phyloP scores from a whole-genome alignment of 1,284 basidiomycete species.

The Ustilago crameri region DNA sequence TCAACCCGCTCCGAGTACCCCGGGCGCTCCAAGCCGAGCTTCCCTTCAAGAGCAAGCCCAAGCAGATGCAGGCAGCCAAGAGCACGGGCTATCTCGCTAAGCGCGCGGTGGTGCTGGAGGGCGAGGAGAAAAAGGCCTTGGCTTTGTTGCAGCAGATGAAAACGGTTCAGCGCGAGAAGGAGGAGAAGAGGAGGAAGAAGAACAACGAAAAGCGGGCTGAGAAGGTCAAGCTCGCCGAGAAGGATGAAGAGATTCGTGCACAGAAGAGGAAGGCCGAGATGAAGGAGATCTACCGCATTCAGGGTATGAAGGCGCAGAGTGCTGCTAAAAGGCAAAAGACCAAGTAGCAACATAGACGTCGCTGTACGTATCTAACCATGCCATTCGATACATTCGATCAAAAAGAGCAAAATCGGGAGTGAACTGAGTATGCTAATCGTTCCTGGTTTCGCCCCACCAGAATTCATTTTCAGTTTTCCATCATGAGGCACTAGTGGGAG shows the following conservation, averaged over 20 bases:
- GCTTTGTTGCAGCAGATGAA: conserved; percentile 94
- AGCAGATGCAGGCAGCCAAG: conserved; percentile 75
- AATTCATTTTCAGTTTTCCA: too few relatives aligned
- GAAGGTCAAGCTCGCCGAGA: conserved; percentile 37
- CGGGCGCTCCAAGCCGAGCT: conserved; percentile 87
- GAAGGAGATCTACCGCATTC: conserved; percentile 58
- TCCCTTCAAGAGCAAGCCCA: conserved; percentile 93
- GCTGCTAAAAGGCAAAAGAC: conserved; percentile 60
- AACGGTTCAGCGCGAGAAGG: conserved; percentile 88
- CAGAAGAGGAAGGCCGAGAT: conserved; percentile 63
- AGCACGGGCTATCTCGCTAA: conserved; percentile 72
- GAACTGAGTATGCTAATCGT: too few relatives aligned
- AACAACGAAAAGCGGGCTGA: conserved; percentile 37
- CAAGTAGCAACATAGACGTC: conserved; percentile 16
- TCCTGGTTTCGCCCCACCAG: too few relatives aligned
- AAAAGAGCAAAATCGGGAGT: too few relatives aligned
- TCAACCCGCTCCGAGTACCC: conserved; percentile 90
- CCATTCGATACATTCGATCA: too few relatives aligned
- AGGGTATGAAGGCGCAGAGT: conserved; percentile 55
- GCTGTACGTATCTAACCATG: too few relatives aligned
- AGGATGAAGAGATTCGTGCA: conserved; percentile 43
- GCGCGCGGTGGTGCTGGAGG: conserved; percentile 87
- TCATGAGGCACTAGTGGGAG: too few relatives aligned
- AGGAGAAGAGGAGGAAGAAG: conserved; percentile 76
- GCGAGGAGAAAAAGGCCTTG: conserved; percentile 91